A percentile compares a stretch with the other conserved stretches of the same genome.
These are phyloP conservation scores for Tetradesmus obliquus DNA, from an alignment of 139 green algal species.

Conservation along the genomic window DNA sequence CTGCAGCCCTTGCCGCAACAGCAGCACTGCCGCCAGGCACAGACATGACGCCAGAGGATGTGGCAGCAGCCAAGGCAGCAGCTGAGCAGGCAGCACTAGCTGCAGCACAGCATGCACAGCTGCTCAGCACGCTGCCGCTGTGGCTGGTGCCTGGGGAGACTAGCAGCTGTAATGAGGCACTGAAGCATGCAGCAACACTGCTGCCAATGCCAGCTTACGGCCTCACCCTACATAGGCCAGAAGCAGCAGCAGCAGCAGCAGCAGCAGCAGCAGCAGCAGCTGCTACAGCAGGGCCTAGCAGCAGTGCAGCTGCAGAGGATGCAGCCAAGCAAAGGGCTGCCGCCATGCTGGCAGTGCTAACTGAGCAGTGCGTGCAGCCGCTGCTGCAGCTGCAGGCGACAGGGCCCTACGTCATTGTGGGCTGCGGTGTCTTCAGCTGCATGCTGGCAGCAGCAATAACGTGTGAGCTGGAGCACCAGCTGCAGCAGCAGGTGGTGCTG, in stretches of 20 bases:
- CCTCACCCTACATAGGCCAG: slow-evolving; percentile 40
- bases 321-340: slow-evolving; percentile 32
- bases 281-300: neutral
- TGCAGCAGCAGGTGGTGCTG: slow-evolving; percentile 56
- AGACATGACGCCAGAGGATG: slow-evolving; percentile 51
- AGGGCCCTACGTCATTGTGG: slow-evolving; percentile 71
- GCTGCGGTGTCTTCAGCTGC: slow-evolving; percentile 60
- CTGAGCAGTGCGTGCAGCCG: slow-evolving; percentile 38
- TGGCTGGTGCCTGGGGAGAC: slow-evolving; percentile 80
- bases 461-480: slow-evolving; percentile 53
- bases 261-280: neutral
- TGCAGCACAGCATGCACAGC: neutral
- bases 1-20: slow-evolving; percentile 14
- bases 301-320: neutral
- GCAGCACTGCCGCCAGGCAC: neutral
- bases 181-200: slow-evolving; percentile 33
- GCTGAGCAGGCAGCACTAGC: slow-evolving; percentile 9
- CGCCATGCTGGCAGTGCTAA: slow-evolving; percentile 53
- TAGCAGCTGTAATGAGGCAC: slow-evolving; percentile 36
- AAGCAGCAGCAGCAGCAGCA: neutral
- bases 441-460: slow-evolving; percentile 65
- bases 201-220: slow-evolving; percentile 59
- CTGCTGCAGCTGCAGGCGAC: slow-evolving; percentile 63
- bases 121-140: slow-evolving; percentile 66
- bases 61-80: neutral